These are phyloP conservation scores for Penicillium dipodomyicola DNA, from an alignment of 495 filamentous ascomycete genomes.

Conservation along the genomic window DNA sequence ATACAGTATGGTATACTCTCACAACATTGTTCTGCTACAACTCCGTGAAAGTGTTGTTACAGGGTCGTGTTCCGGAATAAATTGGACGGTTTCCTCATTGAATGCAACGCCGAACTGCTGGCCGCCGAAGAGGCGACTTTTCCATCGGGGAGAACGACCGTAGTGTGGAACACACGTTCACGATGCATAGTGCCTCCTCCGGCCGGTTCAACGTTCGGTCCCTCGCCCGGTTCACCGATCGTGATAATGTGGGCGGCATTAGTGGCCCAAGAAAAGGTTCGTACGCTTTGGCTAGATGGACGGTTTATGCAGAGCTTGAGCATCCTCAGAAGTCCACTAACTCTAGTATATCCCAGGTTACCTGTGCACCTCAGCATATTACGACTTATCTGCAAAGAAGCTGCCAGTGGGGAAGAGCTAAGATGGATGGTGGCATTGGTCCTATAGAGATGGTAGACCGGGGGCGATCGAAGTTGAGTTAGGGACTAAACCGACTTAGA, in stretches of 20 bases:
- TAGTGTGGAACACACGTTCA: conserved; percentile 52
- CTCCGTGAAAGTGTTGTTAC: conserved; percentile 31
- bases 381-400: too few species aligned
- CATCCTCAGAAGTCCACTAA: too few species aligned
- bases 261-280: conserved; percentile 23
- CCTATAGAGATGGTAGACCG: too few species aligned
- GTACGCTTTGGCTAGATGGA: too few species aligned
- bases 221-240: conserved; percentile 28
- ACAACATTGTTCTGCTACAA: conserved; percentile 36
- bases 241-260: conserved; percentile 50
- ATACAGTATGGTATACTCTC: conserved; percentile 57
- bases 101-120: conserved; percentile 48
- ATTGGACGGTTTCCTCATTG: conserved; percentile 43
- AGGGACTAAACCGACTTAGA: too few species aligned
- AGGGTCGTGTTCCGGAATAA: conserved; percentile 53
- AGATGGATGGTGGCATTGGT: too few species aligned
- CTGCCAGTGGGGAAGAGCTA: too few species aligned
- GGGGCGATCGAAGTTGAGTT: too few species aligned
- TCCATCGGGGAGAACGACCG: conserved; percentile 56
- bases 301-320: too few species aligned
- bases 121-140: conserved; percentile 56
- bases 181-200: conserved; percentile 38
- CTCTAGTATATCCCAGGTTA: too few species aligned
- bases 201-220: conserved; percentile 30
- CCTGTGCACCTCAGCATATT: too few species aligned